Evolutionary conservation across 768 basidiomycete species (phyloP).

Genomic region (Roridomyces roridus): DNA sequence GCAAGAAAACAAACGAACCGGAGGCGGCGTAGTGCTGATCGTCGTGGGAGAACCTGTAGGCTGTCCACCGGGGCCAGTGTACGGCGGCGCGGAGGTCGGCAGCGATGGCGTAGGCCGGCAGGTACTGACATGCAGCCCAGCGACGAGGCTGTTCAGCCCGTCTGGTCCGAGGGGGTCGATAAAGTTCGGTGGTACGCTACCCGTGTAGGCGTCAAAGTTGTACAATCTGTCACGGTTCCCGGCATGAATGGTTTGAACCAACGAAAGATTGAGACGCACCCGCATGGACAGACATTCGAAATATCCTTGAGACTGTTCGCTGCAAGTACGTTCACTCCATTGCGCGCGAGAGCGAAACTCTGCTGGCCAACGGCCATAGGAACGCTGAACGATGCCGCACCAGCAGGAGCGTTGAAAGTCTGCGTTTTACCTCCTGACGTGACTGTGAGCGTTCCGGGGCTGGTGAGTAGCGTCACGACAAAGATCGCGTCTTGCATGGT

Average conservation of each 20-base stretch:
- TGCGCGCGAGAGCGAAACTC: slow-evolving; percentile 21
- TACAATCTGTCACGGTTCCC: background rate
- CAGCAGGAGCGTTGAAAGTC: slow-evolving; percentile 13
- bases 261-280: slow-evolving; percentile 3
- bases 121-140: slow-evolving; percentile 16
- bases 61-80: slow-evolving; percentile 12
- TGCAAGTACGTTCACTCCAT: slow-evolving; percentile 16
- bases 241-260: background rate
- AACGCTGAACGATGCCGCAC: slow-evolving; percentile 17
- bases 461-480: slow-evolving; percentile 20
- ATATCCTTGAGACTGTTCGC: slow-evolving; percentile 19
- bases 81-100: slow-evolving; percentile 20
- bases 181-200: slow-evolving; percentile 9
- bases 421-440: slow-evolving; percentile 14
- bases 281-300: slow-evolving; percentile 19
- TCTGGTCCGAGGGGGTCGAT: slow-evolving; percentile 18
- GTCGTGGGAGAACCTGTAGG: slow-evolving; percentile 6
- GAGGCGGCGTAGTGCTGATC: background rate
- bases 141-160: slow-evolving; percentile 5
- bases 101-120: slow-evolving; percentile 17
- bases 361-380: slow-evolving; percentile 24
- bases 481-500: slow-evolving; percentile 17
- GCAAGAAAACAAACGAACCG: no score
- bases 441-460: slow-evolving; percentile 11
- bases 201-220: slow-evolving; percentile 26